Evolutionary conservation across 805 yeast species (phyloP), one percentile per base, ranked within the genome.

Genomic region (Yamadazyma kitorensis): DNA sequence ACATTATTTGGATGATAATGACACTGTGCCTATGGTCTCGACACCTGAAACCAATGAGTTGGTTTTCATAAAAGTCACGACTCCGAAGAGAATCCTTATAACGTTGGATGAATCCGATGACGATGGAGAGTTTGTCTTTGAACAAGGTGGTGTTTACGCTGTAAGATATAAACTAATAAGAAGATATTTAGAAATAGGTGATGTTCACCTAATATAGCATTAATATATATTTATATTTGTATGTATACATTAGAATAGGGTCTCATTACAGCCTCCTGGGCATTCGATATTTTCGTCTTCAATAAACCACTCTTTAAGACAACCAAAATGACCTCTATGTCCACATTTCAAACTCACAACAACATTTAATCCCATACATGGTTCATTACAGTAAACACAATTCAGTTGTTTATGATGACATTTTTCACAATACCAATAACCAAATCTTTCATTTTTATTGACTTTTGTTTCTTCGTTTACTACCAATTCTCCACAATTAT

Each of bases 361-460:
- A 11, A 84, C 74, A 11, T 80, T 71, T 36, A 84, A 64, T 1
- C 94, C 94, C 44, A 74, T 76, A 48, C 89, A 68, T 0, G 95
- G 86, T 50, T 75, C 82, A 41, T 81, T 72, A 56, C 97, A 89
- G 41, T 80, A 75, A 17, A 80, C 70, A 57, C 97, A 89, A n/a
- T 78, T 72, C 39, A 78, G 80, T 40, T 78, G 79, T 11, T 64
- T 63, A 32, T 59, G 64, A 8, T 69, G 60, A 55, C 97, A 89
- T 15, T 67, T 69, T 34, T 79, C 86, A 60, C 97, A 89, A 55
- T 81, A 85, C 95, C 96, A 88, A 47, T 72, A 80, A 1, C 94
- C 95, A 48, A 78, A 75, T 2, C 18, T 26, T 9, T 40, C 36
- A 9, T 48, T 49, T 13, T 40, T 38, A 25, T 55, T 64, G 12